These are phyloP conservation scores for Arabis hirsuta DNA, from an alignment of 345 rosid genomes.

Conservation along the genomic window DNA sequence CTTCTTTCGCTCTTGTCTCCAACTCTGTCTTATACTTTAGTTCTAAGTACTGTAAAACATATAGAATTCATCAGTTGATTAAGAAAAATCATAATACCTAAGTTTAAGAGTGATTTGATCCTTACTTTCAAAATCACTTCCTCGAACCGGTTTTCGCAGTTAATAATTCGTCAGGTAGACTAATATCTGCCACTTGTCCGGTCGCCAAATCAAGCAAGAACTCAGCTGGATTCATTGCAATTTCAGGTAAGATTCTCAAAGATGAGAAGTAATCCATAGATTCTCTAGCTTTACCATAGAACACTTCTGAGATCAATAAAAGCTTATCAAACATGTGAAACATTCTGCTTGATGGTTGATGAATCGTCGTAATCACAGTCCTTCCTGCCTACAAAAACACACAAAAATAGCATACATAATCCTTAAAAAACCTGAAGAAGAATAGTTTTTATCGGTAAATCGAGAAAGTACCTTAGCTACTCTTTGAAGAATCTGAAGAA, in stretches of 20 bases:
- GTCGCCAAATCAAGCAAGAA: background rate
- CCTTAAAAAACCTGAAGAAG: too few relatives aligned
- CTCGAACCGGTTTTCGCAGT: background rate
- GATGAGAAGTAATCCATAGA: background rate
- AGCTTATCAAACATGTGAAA: slow-evolving; percentile 1
- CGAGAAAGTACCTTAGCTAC: too few relatives aligned
- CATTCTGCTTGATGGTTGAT: slow-evolving; percentile 3
- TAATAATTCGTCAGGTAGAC: background rate
- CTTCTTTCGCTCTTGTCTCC: slow-evolving; percentile 67
- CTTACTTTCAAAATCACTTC: background rate
- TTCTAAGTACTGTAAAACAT: background rate
- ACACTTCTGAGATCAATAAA: background rate
- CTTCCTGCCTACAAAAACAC: background rate
- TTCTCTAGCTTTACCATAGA: background rate
- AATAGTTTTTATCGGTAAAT: too few relatives aligned
- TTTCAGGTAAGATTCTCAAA: background rate
- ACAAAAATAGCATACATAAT: too few relatives aligned
- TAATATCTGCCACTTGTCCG: background rate
- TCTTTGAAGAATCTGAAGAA: too few relatives aligned
- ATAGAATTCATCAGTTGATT: background rate
- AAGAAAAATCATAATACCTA: background rate
- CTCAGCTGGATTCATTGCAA: background rate
- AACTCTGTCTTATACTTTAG: slow-evolving; percentile 22
- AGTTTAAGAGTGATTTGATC: background rate
- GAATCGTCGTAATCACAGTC: background rate